These are phyloP conservation scores for Amylocystis lapponica DNA, from an alignment of 768 basidiomycete species.

Conservation along the genomic window DNA sequence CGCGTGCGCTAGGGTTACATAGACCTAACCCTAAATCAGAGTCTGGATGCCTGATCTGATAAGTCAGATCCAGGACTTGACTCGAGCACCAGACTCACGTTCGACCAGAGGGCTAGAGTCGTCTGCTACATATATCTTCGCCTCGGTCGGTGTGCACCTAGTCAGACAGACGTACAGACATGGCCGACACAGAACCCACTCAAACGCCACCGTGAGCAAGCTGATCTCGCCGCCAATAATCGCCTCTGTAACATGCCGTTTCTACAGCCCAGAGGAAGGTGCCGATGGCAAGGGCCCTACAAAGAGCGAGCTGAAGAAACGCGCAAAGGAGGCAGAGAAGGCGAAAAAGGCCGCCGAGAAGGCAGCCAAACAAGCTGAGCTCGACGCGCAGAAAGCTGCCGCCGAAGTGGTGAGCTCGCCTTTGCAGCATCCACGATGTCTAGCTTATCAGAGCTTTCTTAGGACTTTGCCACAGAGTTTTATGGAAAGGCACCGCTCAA, in stretches of 20 bases:
- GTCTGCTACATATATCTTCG: slow-evolving; percentile 6
- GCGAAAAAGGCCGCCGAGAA: slow-evolving; percentile 85
- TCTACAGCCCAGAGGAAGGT: slow-evolving; percentile 13
- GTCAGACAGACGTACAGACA: slow-evolving; percentile 5
- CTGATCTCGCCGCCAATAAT: not conserved
- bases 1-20: slow-evolving; percentile 1
- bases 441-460: no score
- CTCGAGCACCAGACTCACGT: slow-evolving; percentile 6
- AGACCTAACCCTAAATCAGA: slow-evolving; percentile 6
- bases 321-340: slow-evolving; percentile 87
- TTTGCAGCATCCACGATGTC: not conserved
- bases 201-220: slow-evolving; percentile 14
- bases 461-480: slow-evolving; percentile 75
- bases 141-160: not conserved
- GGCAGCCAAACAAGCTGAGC: slow-evolving; percentile 72
- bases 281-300: slow-evolving; percentile 49
- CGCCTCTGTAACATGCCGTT: not conserved
- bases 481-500: slow-evolving; percentile 89
- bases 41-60: not conserved
- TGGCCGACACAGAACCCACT: slow-evolving; percentile 19
- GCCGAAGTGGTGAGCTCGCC: slow-evolving; percentile 50
- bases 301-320: slow-evolving; percentile 89
- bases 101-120: slow-evolving; percentile 6
- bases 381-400: slow-evolving; percentile 59
- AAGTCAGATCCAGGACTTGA: not conserved